These are phyloP conservation scores for Sonneratia alba DNA, from an alignment of 345 rosid genomes.

Conservation along the genomic window DNA sequence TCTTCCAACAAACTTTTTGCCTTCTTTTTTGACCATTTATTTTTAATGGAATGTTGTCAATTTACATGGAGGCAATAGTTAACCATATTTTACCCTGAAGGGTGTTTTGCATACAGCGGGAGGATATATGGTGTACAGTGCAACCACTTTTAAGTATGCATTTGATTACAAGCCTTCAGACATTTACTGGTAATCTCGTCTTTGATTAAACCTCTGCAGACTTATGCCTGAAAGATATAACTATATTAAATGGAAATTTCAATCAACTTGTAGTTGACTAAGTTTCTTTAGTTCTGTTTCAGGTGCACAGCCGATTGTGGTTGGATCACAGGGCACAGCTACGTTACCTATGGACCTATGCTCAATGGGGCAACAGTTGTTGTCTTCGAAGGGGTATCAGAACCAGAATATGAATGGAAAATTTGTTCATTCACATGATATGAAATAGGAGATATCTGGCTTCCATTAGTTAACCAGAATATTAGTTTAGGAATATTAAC, in stretches of 20 bases:
- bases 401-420: not conserved
- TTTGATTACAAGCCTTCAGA: constrained; percentile 92
- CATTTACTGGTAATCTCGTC: constrained; percentile 58
- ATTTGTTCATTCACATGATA: not conserved
- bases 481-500: not conserved
- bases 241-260: not conserved
- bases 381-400: constrained; percentile 87
- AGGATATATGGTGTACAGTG: constrained; percentile 94
- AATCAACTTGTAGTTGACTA: constrained; percentile 1
- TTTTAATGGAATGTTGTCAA: not conserved
- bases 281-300: constrained; percentile 5
- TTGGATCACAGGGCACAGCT: constrained; percentile 99
- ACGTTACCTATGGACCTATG: constrained; percentile 95
- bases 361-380: constrained; percentile 83
- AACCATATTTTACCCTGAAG: constrained; percentile 22
- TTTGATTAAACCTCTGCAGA: not conserved
- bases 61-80: not conserved
- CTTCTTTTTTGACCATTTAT: constrained; percentile 8
- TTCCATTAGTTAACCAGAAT: not conserved
- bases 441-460: not conserved
- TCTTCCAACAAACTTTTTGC: not conserved
- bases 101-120: constrained; percentile 98
- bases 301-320: constrained; percentile 99
- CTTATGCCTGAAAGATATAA: not conserved
- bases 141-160: constrained; percentile 95